Evolutionary conservation across 495 filamentous ascomycete genomes (phyloP).

Genomic region (Trichocladium uniseriatum): DNA sequence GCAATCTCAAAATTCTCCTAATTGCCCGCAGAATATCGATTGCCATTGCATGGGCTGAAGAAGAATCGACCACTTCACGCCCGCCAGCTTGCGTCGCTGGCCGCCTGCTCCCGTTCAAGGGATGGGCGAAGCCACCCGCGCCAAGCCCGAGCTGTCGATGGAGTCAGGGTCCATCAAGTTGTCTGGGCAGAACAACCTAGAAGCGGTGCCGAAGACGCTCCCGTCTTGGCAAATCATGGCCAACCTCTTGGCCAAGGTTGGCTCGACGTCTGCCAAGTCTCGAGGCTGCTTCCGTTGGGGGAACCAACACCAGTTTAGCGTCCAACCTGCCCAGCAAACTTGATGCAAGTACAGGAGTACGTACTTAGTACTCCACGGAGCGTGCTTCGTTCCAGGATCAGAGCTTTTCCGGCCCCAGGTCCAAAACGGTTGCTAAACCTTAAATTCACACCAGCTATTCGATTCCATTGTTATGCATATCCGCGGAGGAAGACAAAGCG

Average conservation of each 20-base stretch:
- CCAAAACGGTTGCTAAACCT: no score
- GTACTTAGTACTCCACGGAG: no score
- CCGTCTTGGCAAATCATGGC: slow-evolving; percentile 24
- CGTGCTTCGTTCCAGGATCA: no score
- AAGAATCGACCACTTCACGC: background rate
- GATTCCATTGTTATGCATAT: background rate
- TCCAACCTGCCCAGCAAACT: no score
- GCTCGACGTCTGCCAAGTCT: background rate
- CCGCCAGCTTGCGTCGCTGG: background rate
- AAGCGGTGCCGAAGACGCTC: slow-evolving; percentile 9
- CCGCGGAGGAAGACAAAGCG: background rate
- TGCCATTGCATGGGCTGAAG: background rate
- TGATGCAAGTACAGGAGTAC: no score
- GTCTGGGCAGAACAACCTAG: slow-evolving; percentile 1
- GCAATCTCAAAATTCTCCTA: slow-evolving; percentile 15
- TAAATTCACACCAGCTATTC: background rate
- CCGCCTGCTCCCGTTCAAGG: no score
- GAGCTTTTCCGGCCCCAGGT: no score
- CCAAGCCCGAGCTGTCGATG: slow-evolving; percentile 7
- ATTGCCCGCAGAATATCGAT: slow-evolving; percentile 6
- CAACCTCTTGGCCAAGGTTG: background rate
- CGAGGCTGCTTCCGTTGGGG: no score
- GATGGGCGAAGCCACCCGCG: background rate
- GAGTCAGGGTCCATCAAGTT: slow-evolving; percentile 1
- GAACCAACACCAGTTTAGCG: no score